A percentile compares a stretch with the other conserved stretches of the same genome.
Conservation (phyloP, 371 early-diverging fungal genomes). For the Capillidium heterosporum region DNA sequence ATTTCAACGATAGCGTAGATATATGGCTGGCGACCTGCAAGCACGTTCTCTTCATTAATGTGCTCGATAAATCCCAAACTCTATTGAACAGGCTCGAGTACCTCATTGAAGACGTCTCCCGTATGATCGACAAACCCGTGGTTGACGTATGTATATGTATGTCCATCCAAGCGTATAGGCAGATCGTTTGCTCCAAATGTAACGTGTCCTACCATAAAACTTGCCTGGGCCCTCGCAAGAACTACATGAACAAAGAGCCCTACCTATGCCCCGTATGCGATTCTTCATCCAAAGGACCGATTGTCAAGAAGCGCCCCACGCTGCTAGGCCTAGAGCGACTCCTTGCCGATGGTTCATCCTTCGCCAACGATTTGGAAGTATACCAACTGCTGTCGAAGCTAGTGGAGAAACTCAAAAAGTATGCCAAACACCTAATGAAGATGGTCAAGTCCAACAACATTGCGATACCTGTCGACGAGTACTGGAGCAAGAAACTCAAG, state of each 20-base stretch:
- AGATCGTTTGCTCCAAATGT: neutral
- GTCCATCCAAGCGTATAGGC: neutral
- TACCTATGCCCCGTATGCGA: conserved; percentile 4
- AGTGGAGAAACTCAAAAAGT: neutral
- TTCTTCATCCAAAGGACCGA: neutral
- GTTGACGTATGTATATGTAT: neutral
- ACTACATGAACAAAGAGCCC: neutral
- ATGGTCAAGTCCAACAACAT: neutral
- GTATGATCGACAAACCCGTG: neutral
- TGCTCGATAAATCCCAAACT: neutral
- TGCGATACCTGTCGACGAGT: neutral
- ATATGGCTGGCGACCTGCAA: neutral
- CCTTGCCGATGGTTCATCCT: neutral
- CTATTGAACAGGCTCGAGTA: neutral
- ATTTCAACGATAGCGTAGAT: neutral
- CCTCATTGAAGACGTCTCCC: neutral
- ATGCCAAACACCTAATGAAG: neutral
- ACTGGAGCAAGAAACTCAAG: neutral
- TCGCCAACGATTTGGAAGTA: neutral
- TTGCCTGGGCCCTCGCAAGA: neutral
- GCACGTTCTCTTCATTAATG: neutral
- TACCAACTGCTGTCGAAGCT: neutral
- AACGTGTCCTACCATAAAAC: neutral
- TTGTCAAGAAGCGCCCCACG: conserved; percentile 1
- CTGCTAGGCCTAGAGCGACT: neutral